Evolutionary conservation across 2,329 filamentous ascomycete species (phyloP).

Genomic region (Xylaria hypoxylon): DNA sequence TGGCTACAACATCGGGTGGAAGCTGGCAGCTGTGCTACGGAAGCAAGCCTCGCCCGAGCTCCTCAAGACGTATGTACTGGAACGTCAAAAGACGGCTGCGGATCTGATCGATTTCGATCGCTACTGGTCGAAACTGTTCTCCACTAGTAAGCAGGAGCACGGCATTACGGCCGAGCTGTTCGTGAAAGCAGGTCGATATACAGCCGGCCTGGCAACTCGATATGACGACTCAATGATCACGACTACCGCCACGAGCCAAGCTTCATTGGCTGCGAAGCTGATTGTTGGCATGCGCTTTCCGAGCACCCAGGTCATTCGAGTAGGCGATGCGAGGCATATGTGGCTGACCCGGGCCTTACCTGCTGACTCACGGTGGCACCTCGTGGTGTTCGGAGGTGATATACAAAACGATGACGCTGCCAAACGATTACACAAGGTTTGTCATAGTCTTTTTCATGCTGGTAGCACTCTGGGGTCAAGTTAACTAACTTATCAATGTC

Average conservation of each 20-base stretch:
- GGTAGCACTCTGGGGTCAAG: not conserved
- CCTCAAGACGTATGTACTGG: slow-evolving; percentile 64
- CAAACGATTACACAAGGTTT: slow-evolving; percentile 46
- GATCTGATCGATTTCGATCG: slow-evolving; percentile 73
- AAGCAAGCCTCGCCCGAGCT: slow-evolving; percentile 57
- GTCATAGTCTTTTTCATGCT: not conserved
- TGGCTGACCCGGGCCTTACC: slow-evolving; percentile 64
- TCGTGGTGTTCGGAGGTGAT: slow-evolving; percentile 68
- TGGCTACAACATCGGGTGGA: slow-evolving; percentile 72
- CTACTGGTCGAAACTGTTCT: slow-evolving; percentile 65
- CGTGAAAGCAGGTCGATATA: slow-evolving; percentile 67
- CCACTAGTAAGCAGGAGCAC: slow-evolving; percentile 53
- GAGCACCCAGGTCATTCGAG: slow-evolving; percentile 68
- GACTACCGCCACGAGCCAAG: slow-evolving; percentile 45
- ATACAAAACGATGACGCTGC: slow-evolving; percentile 52
- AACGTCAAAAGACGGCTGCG: slow-evolving; percentile 63
- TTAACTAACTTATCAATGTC: slow-evolving; percentile 21
- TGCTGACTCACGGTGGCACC: slow-evolving; percentile 58
- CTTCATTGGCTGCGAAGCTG: slow-evolving; percentile 56
- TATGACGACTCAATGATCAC: slow-evolving; percentile 66
- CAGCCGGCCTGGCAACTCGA: slow-evolving; percentile 66
- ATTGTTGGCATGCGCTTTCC: slow-evolving; percentile 67
- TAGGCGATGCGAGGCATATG: slow-evolving; percentile 68
- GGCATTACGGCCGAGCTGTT: slow-evolving; percentile 62
- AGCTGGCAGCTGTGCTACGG: slow-evolving; percentile 62